Base-by-base conservation (phyloP, 768 basidiomycete genomes). In the Leccinellum rugosiceps region DNA sequence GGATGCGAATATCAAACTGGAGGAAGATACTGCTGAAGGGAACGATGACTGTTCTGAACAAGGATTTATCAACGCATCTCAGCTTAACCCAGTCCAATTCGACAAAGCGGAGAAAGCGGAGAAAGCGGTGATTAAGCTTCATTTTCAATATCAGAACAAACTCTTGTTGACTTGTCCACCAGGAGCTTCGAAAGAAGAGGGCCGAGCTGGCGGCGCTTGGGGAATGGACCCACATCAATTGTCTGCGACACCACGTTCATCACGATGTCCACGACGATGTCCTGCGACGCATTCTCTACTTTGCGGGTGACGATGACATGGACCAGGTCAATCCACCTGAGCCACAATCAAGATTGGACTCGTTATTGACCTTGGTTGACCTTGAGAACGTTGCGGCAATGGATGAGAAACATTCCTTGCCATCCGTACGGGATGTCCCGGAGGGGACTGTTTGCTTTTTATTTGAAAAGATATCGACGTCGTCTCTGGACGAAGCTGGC, bases 201-300 rank as follows among this genome's bases (percentile, higher is more conserved):
- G 78, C 77, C 9, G 85, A 77, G 53, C 79, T 95, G 35, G 85
- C 88, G 6, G 79, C 86, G 4, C 79, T 96, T 31, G 82, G 83
- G 45, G 84, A 90, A 65, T 96, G 93, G 92, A 86, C 80, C 23
- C 94, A 96, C 66, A 82, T 93, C 70, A 84, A 92, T 67, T 90
- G 91, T 66, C 73, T 90, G 19, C 76, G 73, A 46, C 63, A 73
- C 6, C 68, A 72, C 15, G 74, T 79, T 1, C 66, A 69, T 46
- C 77, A 82, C 21, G 71, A 78, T 15, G 77, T 93, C 50, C 80
- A 84, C 49, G 92, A 94, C 69, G 77, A 80, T 25, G 74, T 91
- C 51, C 78, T 94, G 21, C 81, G 80, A 8, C 77, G 73, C 50
- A 73, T 90, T 23, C 68, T 73, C 47, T 49, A 59, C 45, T 67